These are phyloP conservation scores for Adenanthera pavonina DNA, from an alignment of 306 rosid genomes.

Conservation along the genomic window DNA sequence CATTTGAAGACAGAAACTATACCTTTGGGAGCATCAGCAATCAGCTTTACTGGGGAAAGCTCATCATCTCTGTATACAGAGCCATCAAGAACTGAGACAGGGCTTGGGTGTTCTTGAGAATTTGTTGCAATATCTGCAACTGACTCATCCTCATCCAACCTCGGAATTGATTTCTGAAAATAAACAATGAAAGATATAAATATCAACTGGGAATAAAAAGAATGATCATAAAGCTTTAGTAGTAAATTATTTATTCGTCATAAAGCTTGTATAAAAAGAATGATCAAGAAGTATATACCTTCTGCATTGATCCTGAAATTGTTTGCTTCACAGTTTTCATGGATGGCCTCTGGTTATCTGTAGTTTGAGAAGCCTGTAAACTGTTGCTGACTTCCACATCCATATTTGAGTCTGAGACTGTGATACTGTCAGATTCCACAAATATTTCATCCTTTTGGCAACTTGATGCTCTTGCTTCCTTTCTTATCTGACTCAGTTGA, in stretches of 20 bases:
- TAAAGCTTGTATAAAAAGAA: slow-evolving; percentile 34
- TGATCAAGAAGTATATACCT: slow-evolving; percentile 51
- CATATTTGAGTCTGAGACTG: slow-evolving; percentile 43
- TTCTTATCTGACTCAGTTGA: slow-evolving; percentile 71
- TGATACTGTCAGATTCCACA: slow-evolving; percentile 50
- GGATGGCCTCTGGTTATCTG: slow-evolving; percentile 55
- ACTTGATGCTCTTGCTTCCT: slow-evolving; percentile 62
- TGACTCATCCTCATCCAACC: slow-evolving; percentile 58
- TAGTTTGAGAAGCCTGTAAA: slow-evolving; percentile 45
- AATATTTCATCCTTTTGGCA: slow-evolving; percentile 67
- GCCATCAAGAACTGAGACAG: slow-evolving; percentile 80
- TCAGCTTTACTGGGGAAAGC: slow-evolving; percentile 65
- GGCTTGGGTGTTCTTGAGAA: slow-evolving; percentile 78
- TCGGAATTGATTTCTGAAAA: slow-evolving; percentile 61
- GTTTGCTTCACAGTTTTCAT: slow-evolving; percentile 52
- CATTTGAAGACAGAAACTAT: slow-evolving; percentile 34
- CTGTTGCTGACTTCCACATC: slow-evolving; percentile 66
- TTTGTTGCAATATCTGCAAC: slow-evolving; percentile 57
- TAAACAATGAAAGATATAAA: slow-evolving; percentile 19
- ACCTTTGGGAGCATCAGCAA: slow-evolving; percentile 63
- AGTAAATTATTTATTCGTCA: neutral
- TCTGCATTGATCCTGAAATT: slow-evolving; percentile 57
- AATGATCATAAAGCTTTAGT: no score
- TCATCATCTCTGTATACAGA: slow-evolving; percentile 66
- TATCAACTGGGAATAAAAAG: slow-evolving; percentile 29